Conservation (phyloP, 306 rosid genomes). For the Vigna angularis region DNA sequence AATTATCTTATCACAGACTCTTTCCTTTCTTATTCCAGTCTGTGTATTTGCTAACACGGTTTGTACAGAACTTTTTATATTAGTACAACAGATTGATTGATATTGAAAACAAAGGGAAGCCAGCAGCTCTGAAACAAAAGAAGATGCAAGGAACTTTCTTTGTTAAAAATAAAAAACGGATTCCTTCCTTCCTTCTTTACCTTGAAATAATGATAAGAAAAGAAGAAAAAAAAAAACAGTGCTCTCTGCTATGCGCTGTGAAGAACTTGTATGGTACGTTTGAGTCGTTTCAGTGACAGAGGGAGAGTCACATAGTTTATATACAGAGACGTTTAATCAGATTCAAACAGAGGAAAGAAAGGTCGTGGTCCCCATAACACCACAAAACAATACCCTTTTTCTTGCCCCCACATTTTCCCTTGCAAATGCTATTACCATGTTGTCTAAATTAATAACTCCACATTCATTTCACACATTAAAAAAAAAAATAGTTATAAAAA, state of each 20-base stretch:
- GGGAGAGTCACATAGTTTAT: slow-evolving; percentile 42
- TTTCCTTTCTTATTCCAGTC: not conserved
- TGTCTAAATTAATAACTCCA: too few relatives aligned
- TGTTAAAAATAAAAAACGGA: slow-evolving; percentile 44
- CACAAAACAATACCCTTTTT: slow-evolving; percentile 37
- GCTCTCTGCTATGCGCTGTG: slow-evolving; percentile 44
- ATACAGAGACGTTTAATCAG: slow-evolving; percentile 53
- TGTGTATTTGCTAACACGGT: not conserved
- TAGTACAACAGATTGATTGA: slow-evolving; percentile 13
- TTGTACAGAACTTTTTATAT: not conserved
- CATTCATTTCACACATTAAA: too few relatives aligned
- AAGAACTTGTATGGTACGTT: slow-evolving; percentile 46
- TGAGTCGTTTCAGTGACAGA: slow-evolving; percentile 41
- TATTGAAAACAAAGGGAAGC: slow-evolving; percentile 42
- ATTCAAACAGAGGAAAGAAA: slow-evolving; percentile 58
- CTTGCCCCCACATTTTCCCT: slow-evolving; percentile 27
- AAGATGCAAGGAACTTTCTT: slow-evolving; percentile 58
- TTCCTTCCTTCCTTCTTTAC: slow-evolving; percentile 55
- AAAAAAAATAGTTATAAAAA: too few relatives aligned
- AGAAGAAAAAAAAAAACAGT: slow-evolving; percentile 25
- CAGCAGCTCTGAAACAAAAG: slow-evolving; percentile 47
- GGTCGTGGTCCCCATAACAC: slow-evolving; percentile 51
- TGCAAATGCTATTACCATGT: too few relatives aligned
- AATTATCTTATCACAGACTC: not conserved
- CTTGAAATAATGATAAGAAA: slow-evolving; percentile 43